Evolutionary conservation across 2,329 filamentous ascomycete genomes (phyloP), one percentile per base, ranked within the genome.

Genomic region (Apiospora rasikravindrae): DNA sequence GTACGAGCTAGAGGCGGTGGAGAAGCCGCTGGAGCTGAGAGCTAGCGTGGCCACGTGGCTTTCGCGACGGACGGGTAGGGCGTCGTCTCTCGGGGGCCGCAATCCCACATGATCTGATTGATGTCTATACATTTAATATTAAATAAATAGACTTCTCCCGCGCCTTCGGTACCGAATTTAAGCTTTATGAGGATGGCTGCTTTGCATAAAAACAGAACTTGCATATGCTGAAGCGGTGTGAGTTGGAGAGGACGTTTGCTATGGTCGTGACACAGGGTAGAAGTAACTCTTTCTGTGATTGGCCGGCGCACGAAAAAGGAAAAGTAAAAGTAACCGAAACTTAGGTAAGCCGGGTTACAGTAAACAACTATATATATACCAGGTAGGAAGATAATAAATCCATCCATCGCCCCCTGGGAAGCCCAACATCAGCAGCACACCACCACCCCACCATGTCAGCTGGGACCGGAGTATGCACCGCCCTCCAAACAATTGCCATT

Each of bases 401-500:
- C n/a, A 61, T 16, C 37, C 22, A 37, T 33, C 26, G 53, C 57
- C 29, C 57, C 57, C 19, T 29, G 3, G 5, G 8, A n/a, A 40
- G 19, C 33, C 29, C 19, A n/a, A 29, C 22, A 64, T 40, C 19
- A n/a, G 57, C 19, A n/a, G 57, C 57, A n/a, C 45, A n/a, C 16
- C 16, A 24, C 6, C 29, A n/a, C 57, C 57, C 57, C 29, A 64
- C 29, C 57, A 64, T 40, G 57, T 64, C 19, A 64, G 57, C 57
- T 51, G 26, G 57, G 57, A 64, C 57, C 57, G 57, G 57, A 64
- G 57, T 64, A 64, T 64, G 57, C 57, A 64, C 57, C 19, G 57
- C 53, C 53, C 14, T 19, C 26, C 51, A 57, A 2, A 19, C 51
- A 57, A 26, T 29, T 6, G 51, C 13, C 51, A 14, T 29, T 11